Conservation (phyloP, 1,284 basidiomycete species). For the Rhodofomes roseus region DNA sequence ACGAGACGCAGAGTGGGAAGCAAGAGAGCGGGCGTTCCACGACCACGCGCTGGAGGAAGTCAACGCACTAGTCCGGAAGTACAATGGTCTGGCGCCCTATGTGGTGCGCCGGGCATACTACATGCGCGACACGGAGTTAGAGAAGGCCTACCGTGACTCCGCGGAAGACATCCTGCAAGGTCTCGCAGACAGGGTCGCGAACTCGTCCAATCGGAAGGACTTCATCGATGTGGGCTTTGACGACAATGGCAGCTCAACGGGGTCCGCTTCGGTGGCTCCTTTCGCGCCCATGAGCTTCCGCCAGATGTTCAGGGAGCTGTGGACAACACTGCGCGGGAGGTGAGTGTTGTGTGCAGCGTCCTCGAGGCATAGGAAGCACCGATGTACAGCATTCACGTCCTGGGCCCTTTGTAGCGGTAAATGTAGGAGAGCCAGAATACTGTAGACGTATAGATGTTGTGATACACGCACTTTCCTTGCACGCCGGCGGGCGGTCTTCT, state of each 20-base stretch:
- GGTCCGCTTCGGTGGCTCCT: conserved; percentile 1
- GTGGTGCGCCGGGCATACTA: conserved; percentile 64
- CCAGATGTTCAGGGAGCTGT: conserved; percentile 25
- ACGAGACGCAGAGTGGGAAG: conserved; percentile 75
- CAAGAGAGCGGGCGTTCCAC: conserved; percentile 69
- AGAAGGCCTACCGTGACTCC: conserved; percentile 48
- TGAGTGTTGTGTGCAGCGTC: conserved; percentile 8
- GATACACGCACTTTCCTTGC: not conserved
- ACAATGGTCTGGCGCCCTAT: conserved; percentile 79
- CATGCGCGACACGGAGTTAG: conserved; percentile 54
- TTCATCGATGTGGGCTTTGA: conserved; percentile 7
- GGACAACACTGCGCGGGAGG: conserved; percentile 17
- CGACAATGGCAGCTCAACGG: conserved; percentile 3
- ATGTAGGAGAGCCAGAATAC: not conserved
- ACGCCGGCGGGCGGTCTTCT: not conserved
- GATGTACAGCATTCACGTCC: not conserved
- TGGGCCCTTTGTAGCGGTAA: not conserved
- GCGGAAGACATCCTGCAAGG: conserved; percentile 50
- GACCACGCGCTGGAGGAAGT: conserved; percentile 65
- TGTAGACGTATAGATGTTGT: not conserved
- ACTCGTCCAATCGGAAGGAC: not conserved
- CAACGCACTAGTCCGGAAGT: conserved; percentile 72
- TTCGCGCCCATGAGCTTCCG: conserved; percentile 11
- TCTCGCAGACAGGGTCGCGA: conserved; percentile 29
- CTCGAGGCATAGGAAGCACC: not conserved